Evolutionary conservation across 192 early-diverging fungal species (phyloP), one percentile per base, ranked within the genome.

Genomic region (Gamsiella multidivaricata): DNA sequence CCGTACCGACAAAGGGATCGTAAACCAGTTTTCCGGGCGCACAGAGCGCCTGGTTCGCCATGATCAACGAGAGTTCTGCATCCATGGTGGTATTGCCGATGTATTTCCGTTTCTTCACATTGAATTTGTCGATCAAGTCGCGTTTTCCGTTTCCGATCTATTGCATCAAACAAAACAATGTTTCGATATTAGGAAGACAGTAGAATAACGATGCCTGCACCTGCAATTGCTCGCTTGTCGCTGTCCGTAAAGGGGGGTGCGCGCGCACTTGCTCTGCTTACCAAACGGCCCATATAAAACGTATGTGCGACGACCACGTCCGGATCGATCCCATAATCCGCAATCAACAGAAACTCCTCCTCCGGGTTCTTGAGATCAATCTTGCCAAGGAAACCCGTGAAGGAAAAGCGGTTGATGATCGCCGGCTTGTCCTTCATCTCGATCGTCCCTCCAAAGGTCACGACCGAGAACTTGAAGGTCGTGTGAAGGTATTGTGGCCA

Each of bases 21-120:
- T 97, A 91, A 5, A 97, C 88, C 3, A 98, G 71, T 31, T 90
- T 85, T 15, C 95, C 95, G 18, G 87, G 84, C 6, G 79, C 63
- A 31, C 93, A 94, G 51, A 95, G 79, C 9, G 94, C 97, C 79
- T 94, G 91, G 64, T 99, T 99, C 3, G 96, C 94, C 96, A 97
- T 97, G 37, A 99, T 86, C 32, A 99, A 81, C 1, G 96, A 98
- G 45, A 99, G 82, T 81, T 99, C 96, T 9, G 97, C 96, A 75
- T 99, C 97, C 97, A 99, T 99, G 29, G 93, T 91, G 1, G 97
- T 99, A 32, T 92, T 99, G 29, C 97, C 97, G 50, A 99, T 74
- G 64, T 99, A 99, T 49, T 86, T 87, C 55, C 97, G 83, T 73
- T 98, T 97, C 83, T 99, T 99, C 42, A 99, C 85, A 81, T 97